phyloP scores from a whole-genome alignment of 1,284 basidiomycete genomes.

The Athelia psychrophila region DNA sequence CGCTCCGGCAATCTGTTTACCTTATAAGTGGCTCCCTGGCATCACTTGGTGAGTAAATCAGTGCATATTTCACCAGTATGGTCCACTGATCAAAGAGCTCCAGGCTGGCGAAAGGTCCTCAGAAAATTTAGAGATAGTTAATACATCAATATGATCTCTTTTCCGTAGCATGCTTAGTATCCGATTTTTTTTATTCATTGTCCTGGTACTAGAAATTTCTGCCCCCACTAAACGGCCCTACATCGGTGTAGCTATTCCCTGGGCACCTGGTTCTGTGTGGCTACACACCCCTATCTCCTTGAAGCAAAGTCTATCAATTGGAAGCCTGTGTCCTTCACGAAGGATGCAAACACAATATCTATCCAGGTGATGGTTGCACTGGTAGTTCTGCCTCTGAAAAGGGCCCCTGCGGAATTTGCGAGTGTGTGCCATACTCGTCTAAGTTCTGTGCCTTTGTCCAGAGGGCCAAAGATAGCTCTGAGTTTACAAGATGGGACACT shows the following conservation, averaged over 20 bases:
- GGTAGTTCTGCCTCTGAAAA: not conserved
- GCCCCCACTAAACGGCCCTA: not conserved
- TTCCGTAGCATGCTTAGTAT: not conserved
- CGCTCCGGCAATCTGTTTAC: too few species aligned
- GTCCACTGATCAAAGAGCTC: not conserved
- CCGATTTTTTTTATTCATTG: not conserved
- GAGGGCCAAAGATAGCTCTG: not conserved
- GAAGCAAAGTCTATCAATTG: not conserved
- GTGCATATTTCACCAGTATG: not conserved
- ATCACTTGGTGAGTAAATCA: not conserved
- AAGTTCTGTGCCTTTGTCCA: not conserved
- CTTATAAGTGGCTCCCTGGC: too few species aligned
- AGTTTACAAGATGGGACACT: not conserved
- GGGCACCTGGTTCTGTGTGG: constrained; percentile 5
- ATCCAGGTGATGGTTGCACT: not conserved
- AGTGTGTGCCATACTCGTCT: not conserved
- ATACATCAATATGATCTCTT: not conserved
- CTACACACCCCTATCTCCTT: constrained; percentile 9
- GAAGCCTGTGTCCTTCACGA: constrained; percentile 1
- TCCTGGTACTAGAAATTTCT: not conserved
- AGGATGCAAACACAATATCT: constrained; percentile 1
- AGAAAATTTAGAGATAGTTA: not conserved
- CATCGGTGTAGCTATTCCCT: not conserved
- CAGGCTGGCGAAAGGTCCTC: not conserved
- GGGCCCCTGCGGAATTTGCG: not conserved